Evolutionary conservation across 257 asterid species (phyloP).

Genomic region (Solanum infundibuliforme): DNA sequence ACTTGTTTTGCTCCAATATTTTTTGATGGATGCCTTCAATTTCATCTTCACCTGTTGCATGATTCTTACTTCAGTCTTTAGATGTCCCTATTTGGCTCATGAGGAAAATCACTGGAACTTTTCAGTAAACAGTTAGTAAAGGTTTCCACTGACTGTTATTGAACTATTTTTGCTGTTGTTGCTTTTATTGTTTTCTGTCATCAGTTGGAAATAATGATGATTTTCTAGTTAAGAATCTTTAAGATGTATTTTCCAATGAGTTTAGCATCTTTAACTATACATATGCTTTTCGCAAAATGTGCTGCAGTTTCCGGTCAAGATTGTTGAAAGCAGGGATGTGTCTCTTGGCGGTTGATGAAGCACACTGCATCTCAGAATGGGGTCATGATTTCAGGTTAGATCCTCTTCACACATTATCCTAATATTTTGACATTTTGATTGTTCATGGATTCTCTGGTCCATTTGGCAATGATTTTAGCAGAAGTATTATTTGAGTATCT

Average conservation of each 20-base stretch:
- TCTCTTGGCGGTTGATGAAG: constrained; percentile 94
- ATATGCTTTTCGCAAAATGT: not conserved
- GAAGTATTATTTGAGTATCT: not conserved
- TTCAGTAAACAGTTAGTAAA: not conserved
- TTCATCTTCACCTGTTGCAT: not conserved
- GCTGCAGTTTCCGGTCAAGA: constrained; percentile 82
- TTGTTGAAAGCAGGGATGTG: constrained; percentile 61
- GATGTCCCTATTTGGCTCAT: not conserved
- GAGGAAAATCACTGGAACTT: not conserved
- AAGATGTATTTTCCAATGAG: not conserved
- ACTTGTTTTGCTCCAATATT: not conserved
- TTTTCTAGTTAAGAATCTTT: not conserved
- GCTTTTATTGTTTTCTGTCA: not conserved
- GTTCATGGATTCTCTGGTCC: not conserved
- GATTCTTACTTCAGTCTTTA: not conserved
- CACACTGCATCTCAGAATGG: constrained; percentile 98
- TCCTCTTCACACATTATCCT: not conserved
- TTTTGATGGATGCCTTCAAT: not conserved
- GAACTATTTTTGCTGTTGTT: not conserved
- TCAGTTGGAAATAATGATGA: not conserved
- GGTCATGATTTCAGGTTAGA: constrained; percentile 80
- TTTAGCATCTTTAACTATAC: not conserved
- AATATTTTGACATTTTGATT: not conserved
- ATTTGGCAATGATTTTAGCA: not conserved
- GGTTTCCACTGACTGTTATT: not conserved